Percentiles rank a stretch among this genome's conserved stretches.
Conservation (phyloP, 768 basidiomycete species). For the Amanita jacksonii region DNA sequence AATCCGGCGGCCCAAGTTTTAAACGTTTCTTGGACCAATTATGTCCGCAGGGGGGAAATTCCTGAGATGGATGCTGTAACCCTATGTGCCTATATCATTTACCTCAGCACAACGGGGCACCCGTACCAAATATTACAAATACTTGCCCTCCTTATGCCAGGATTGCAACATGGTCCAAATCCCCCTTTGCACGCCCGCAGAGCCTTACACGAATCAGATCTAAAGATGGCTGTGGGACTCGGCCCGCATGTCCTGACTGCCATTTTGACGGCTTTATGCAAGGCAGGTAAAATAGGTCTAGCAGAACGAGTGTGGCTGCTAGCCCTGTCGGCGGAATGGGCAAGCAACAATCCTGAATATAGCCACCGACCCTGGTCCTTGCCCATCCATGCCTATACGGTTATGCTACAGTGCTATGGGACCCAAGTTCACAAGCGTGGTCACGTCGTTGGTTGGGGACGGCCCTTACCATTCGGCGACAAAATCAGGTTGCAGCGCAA, state of each 20-base stretch:
- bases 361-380: conserved; percentile 49
- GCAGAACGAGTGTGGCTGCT: conserved; percentile 59
- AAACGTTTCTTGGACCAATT: neutral
- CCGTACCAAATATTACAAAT: conserved; percentile 24
- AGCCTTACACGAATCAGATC: conserved; percentile 16
- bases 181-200: neutral
- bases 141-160: conserved; percentile 13
- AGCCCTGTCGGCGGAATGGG: conserved; percentile 47
- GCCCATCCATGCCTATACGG: conserved; percentile 58
- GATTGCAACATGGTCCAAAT: conserved; percentile 7
- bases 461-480: neutral
- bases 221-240: conserved; percentile 34
- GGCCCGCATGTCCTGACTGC: conserved; percentile 55
- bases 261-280: conserved; percentile 51
- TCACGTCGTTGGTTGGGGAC: conserved; percentile 1
- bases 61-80: conserved; percentile 3
- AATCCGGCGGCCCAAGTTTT: neutral
- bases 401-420: conserved; percentile 40
- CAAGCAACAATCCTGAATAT: conserved; percentile 33
- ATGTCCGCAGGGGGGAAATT: neutral
- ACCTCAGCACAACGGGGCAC: conserved; percentile 1
- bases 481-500: neutral
- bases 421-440: conserved; percentile 10
- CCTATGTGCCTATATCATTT: conserved; percentile 2
- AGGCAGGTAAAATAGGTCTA: conserved; percentile 41